Evolutionary conservation across 192 early-diverging fungal genomes (phyloP).

Genomic region (Dissophora globulifera): DNA sequence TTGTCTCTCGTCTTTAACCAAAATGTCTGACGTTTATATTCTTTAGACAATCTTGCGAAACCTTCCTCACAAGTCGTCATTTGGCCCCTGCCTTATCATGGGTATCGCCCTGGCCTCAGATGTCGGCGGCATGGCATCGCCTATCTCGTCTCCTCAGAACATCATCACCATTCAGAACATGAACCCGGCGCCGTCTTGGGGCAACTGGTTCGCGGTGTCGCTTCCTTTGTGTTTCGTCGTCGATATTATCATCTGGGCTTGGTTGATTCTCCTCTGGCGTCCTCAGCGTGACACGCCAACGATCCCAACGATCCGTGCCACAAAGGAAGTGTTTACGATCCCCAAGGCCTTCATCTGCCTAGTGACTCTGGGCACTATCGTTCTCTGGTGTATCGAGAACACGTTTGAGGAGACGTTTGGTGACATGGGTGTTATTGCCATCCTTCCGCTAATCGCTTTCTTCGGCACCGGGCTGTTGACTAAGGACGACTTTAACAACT

Average conservation of each 20-base stretch:
- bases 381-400: slow-evolving; percentile 78
- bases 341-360: slow-evolving; percentile 67
- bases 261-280: slow-evolving; percentile 71
- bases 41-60: slow-evolving; percentile 82
- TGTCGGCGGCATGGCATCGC: slow-evolving; percentile 82
- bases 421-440: slow-evolving; percentile 79
- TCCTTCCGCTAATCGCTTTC: slow-evolving; percentile 78
- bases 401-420: slow-evolving; percentile 67
- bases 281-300: slow-evolving; percentile 63
- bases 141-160: slow-evolving; percentile 82
- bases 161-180: slow-evolving; percentile 81
- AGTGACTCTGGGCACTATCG: slow-evolving; percentile 71
- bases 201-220: slow-evolving; percentile 73
- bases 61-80: slow-evolving; percentile 65
- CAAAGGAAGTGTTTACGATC: slow-evolving; percentile 54
- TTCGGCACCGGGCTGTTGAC: slow-evolving; percentile 74
- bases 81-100: slow-evolving; percentile 74
- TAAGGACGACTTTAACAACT: slow-evolving; percentile 82
- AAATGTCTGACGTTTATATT: too few species aligned
- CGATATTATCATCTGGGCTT: slow-evolving; percentile 69
- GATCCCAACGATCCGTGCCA: slow-evolving; percentile 55
- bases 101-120: slow-evolving; percentile 81
- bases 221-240: slow-evolving; percentile 75
- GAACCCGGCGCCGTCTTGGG: slow-evolving; percentile 75
- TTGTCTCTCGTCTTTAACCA: too few species aligned